Evolutionary conservation across 2,329 filamentous ascomycete species (phyloP), one percentile per base, ranked within the genome.

Genomic region (Pseudogymnoascus sp.): DNA sequence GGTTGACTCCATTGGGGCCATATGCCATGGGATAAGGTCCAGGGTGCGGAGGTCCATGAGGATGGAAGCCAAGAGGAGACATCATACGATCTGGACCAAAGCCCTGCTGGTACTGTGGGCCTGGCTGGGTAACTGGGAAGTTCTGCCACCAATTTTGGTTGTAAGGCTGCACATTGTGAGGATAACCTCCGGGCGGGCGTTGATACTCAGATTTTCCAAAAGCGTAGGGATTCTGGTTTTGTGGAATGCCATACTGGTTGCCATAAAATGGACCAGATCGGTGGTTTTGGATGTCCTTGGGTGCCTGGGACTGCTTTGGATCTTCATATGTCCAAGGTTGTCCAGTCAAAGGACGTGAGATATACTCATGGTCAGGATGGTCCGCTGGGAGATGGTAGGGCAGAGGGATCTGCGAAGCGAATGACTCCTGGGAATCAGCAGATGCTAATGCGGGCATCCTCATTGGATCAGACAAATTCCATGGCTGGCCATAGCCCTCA

Each of bases 381-480:
- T 33, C 35, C 4, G 39, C 48, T 36, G 58, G 62, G 27, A 67
- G 51, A 55, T 71, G 64, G 39, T 66, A 71, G 9, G 66, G 58
- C 10, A 66, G 41, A 10, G 69, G 69, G 3, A 68, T 62, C 44
- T 71, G 69, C 0, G 68, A 69, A 12, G 61, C 51, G 27, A 71
- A 55, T 8, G 67, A 69, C n/a, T 69, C 67, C 42, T 65, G 60
- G 8, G 68, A 69, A 36, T 36, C 61, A 15, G 62, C 65, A 4
- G 64, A 65, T 15, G 21, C 35, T 12, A 38, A 9, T n/a, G 17
- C n/a, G 5, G 58, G 38, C n/a, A 39, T 12, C 13, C 33, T 59
- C 35, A 29, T 9, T 59, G 9, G 48, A 15, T 55, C 35, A 3
- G 29, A 33, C 8, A 33, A 33, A 35, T 8, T 5, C 48, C 48